Evolutionary conservation across 768 basidiomycete species (phyloP).

Genomic region (Porpolomopsis calyptriformis): DNA sequence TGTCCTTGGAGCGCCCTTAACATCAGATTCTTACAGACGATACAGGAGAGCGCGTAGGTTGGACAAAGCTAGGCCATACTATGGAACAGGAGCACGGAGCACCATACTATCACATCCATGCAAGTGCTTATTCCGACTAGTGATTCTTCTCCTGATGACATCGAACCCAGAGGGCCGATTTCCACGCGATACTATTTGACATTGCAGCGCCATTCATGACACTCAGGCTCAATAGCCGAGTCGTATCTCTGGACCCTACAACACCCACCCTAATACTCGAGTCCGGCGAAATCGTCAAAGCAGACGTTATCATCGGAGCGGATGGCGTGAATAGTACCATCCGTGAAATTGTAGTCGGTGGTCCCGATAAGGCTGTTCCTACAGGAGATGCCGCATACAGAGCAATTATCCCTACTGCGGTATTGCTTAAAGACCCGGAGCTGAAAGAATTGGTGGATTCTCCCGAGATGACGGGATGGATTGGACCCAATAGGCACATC

Average conservation of each 20-base stretch:
- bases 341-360: constrained; percentile 39
- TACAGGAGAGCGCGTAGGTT: constrained; percentile 18
- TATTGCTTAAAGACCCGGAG: constrained; percentile 41
- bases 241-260: constrained; percentile 18
- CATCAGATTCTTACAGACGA: constrained; percentile 14
- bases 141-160: constrained; percentile 4
- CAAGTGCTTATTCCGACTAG: constrained; percentile 9
- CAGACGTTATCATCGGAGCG: constrained; percentile 14
- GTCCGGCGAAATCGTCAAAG: constrained; percentile 31
- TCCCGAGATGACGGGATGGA: constrained; percentile 48
- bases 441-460: constrained; percentile 38
- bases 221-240: constrained; percentile 26
- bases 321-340: constrained; percentile 16
- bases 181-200: constrained; percentile 29
- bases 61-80: constrained; percentile 18
- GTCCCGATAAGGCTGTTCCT: constrained; percentile 32
- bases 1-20: neutral
- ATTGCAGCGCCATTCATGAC: constrained; percentile 27
- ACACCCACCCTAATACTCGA: constrained; percentile 27
- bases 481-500: constrained; percentile 37
- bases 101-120: constrained; percentile 28
- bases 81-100: constrained; percentile 22
- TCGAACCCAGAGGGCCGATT: constrained; percentile 37
- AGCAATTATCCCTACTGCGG: constrained; percentile 35
- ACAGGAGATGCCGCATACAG: constrained; percentile 61